A percentile compares a stretch with the other conserved stretches of the same genome.
Conservation (phyloP, 75 land plant genomes). For the Cryptomeria japonica region DNA sequence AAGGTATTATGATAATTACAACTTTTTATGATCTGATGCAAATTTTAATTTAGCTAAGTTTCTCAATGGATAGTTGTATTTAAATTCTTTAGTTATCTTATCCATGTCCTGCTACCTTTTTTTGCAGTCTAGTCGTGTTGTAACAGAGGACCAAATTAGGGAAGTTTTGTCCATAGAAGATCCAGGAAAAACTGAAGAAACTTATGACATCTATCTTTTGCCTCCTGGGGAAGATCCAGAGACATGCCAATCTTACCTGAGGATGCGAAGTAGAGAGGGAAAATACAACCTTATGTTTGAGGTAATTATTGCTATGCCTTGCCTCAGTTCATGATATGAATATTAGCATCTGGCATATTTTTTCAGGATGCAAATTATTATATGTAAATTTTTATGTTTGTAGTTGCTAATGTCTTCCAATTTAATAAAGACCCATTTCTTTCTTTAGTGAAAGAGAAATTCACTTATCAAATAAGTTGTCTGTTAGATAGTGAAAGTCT, state of each 20-base stretch:
- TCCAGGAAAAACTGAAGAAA: constrained; percentile 29
- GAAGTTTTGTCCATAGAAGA: constrained; percentile 19
- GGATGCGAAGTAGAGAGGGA: constrained; percentile 45
- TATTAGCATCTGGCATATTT: background rate
- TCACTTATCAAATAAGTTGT: background rate
- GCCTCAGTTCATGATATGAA: background rate
- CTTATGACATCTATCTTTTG: constrained; percentile 37
- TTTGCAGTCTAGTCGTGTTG: constrained; percentile 29
- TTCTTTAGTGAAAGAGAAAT: background rate
- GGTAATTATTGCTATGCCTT: constrained; percentile 17
- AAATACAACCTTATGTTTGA: constrained; percentile 51
- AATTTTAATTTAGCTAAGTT: background rate
- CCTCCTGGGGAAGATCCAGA: constrained; percentile 51
- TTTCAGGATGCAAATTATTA: background rate
- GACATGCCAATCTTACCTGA: constrained; percentile 38
- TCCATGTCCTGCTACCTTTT: background rate
- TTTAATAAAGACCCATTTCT: background rate
- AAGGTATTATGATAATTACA: constrained; percentile 20
- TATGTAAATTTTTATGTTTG: background rate
- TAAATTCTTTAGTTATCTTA: background rate
- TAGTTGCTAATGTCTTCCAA: background rate
- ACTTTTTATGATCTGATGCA: background rate
- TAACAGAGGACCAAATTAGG: constrained; percentile 34
- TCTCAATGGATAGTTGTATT: background rate
- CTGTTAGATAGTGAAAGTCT: background rate